These are phyloP conservation scores for Botrytis elliptica DNA, from an alignment of 2,329 filamentous ascomycete species.

Conservation along the genomic window DNA sequence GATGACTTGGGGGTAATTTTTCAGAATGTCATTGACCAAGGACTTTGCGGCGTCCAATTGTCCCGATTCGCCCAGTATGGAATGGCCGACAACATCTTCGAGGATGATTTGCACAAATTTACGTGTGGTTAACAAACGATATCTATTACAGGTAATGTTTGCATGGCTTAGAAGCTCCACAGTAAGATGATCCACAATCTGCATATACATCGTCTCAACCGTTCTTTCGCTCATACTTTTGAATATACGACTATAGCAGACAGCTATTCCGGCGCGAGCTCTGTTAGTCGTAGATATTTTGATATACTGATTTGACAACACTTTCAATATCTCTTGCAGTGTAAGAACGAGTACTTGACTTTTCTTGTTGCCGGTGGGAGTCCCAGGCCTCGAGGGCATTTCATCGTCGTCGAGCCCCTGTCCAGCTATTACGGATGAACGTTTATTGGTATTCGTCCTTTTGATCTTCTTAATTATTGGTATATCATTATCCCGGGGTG, in stretches of 20 bases:
- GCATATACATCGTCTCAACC: conserved; percentile 79
- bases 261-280: conserved; percentile 75
- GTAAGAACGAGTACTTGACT: conserved; percentile 71
- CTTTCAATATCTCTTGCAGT: conserved; percentile 73
- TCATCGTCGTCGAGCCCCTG: conserved; percentile 65
- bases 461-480: conserved; percentile 68
- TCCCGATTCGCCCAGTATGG: conserved; percentile 84
- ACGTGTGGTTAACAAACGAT: conserved; percentile 79
- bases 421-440: conserved; percentile 47
- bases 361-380: conserved; percentile 69
- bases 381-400: conserved; percentile 63
- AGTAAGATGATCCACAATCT: conserved; percentile 78
- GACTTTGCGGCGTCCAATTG: conserved; percentile 79
- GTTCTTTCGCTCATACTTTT: conserved; percentile 75
- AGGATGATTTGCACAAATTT: conserved; percentile 82
- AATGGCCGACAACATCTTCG: conserved; percentile 76
- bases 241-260: conserved; percentile 83
- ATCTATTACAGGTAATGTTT: conserved; percentile 78
- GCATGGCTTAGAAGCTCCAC: conserved; percentile 75
- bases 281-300: conserved; percentile 76
- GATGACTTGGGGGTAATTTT: conserved; percentile 88
- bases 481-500: conserved; percentile 48
- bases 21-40: conserved; percentile 83
- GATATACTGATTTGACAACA: conserved; percentile 78
- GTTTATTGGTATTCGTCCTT: conserved; percentile 57